Evolutionary conservation across 352 stramenopile species (phyloP), one percentile per base, ranked within the genome.

Genomic region (Phytophthora syringae): DNA sequence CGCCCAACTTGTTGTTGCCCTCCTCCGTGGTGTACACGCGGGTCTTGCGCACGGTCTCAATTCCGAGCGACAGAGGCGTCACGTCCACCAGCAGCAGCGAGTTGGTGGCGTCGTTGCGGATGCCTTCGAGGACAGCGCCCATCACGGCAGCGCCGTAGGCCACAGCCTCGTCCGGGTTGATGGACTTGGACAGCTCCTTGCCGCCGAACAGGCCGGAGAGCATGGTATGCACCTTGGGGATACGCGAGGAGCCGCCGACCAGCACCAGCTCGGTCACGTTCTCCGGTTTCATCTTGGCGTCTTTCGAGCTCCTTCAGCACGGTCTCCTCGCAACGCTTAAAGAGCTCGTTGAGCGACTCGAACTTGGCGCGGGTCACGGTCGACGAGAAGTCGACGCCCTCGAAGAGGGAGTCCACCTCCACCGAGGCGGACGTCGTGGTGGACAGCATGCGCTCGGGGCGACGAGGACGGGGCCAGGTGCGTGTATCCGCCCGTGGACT

Each of bases 341-440:
- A 96, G 21, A 82, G 76, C 60, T 89, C 80, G 70, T 86, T 86
- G 7, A 97, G 69, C 59, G 96, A 93, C 76, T 98, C 95, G 69
- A 98, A 98, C 62, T 95, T 83, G 20, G 92, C 90, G 64, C 95
- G 89, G 39, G 93, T 98, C 48, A 99, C 95, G 10, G 86, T 96
- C 7, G 90, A 90, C 76, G 91, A 97, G 80, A 98, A 98, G 75
- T 98, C 95, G 20, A 98, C 94, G 49, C 95, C 94, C 60, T 98
- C 95, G 63, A 97, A 98, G 16, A 98, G 87, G n/a, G 87, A 96
- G 77, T 98, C 95, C 54, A 98, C 97, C 74, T 98, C 93, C 73
- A 98, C 95, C 61, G 95, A 92, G 12, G 94, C 93, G 53, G 88
- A 83, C n/a, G 92, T 98, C 13, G 89, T 97, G 25, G 82, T 90